These are phyloP conservation scores for Phytophthora idaei DNA, from an alignment of 352 stramenopile species.

Conservation along the genomic window DNA sequence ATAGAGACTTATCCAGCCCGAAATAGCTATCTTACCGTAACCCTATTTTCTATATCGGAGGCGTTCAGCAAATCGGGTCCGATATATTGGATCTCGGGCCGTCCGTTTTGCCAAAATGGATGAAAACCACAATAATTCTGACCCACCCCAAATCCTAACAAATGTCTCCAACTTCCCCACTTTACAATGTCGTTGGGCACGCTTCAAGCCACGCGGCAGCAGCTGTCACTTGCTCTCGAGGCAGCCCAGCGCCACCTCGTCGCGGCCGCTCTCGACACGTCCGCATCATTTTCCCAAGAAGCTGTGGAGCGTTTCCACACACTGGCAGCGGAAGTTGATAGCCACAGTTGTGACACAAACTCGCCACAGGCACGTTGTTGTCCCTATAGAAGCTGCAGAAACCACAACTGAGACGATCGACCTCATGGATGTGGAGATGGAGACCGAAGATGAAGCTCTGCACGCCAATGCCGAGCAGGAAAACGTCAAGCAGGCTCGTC, in stretches of 20 bases:
- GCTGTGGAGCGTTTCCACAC: neutral
- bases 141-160: too few relatives aligned
- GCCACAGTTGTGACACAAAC: neutral
- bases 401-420: neutral
- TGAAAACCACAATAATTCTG: too few relatives aligned
- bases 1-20: too few relatives aligned
- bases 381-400: neutral
- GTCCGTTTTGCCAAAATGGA: too few relatives aligned
- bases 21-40: too few relatives aligned
- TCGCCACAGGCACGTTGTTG: neutral
- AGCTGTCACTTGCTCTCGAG: neutral
- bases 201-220: neutral
- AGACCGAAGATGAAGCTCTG: neutral
- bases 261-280: neutral
- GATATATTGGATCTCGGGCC: too few relatives aligned
- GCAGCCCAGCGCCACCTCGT: neutral
- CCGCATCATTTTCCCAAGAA: neutral
- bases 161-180: neutral
- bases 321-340: neutral
- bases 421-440: neutral
- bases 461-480: neutral
- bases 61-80: too few relatives aligned
- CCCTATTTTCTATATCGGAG: too few relatives aligned
- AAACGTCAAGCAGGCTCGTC: neutral
- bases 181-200: slow-evolving; percentile 13